Evolutionary conservation across 2,329 filamentous ascomycete genomes (phyloP), one percentile per base, ranked within the genome.

Genomic region (Podosphaera fusca): DNA sequence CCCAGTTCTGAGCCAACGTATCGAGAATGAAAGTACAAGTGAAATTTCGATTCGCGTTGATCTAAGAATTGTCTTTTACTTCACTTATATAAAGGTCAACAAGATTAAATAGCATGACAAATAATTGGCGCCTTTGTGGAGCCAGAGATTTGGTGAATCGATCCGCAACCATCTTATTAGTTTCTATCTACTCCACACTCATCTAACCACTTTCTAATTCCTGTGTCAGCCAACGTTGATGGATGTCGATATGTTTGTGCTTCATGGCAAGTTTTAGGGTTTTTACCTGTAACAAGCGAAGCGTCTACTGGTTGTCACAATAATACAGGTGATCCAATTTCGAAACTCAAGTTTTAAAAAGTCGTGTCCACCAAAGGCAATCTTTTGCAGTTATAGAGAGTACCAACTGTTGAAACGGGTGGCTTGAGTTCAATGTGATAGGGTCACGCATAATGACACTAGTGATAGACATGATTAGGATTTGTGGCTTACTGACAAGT

Each of bases 181-280:
- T 63, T 8, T 56, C 49, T 14, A 59, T 59, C 62, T 61, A 67
- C 46, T 61, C 21, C n/a, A 66, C 56, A 1, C 47, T 38, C 14
- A 67, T 57, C 2, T 30, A 2, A 40, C 57, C 55, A 1, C 31
- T 53, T 42, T 62, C 58, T 3, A 62, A 56, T 52, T 64, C 60
- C 57, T 67, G 59, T 2, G 60, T 12, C 1, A 67, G 55, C 63
- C 60, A 67, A 55, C 60, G 56, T 21, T 61, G 33, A 49, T 65
- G 59, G 36, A 67, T 64, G 58, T 66, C 59, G 34, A 65, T 55
- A 58, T 65, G 61, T n/a, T 59, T 58, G 14, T 65, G 58, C 46
- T 60, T 59, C 5, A 58, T 63, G 3, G 60, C 40, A 5, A 64
- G 57, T 31, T 49, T 49, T n/a, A 36, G 40, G 12, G 14, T 36